phyloP scores from a whole-genome alignment of 441 rosid genomes.

The Eutrema salsugineum region DNA sequence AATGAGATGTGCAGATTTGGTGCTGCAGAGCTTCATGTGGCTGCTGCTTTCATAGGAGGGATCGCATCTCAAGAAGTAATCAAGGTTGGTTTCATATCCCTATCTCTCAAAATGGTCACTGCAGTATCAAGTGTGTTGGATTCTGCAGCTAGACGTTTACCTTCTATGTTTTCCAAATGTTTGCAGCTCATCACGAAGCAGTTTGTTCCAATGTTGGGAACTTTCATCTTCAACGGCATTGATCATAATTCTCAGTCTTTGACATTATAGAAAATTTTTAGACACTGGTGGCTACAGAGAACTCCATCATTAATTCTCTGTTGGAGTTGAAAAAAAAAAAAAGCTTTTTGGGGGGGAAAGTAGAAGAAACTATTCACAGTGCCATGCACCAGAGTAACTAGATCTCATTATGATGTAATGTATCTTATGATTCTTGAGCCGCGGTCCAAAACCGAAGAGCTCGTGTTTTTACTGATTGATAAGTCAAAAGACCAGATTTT shows the following conservation, averaged over 20 bases:
- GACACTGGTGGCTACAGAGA: conserved; percentile 7
- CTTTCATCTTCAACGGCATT: conserved; percentile 82
- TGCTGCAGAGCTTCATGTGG: conserved; percentile 92
- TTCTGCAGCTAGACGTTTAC: not conserved
- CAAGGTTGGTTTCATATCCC: conserved; percentile 53
- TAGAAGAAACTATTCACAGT: not conserved
- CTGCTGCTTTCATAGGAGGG: conserved; percentile 90
- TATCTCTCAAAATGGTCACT: not conserved
- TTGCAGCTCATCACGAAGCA: conserved; percentile 86
- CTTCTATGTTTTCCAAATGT: not conserved
- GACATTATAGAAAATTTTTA: conserved; percentile 40
- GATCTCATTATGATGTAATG: conserved; percentile 1
- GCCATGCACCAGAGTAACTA: conserved; percentile 10
- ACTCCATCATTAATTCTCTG: not conserved
- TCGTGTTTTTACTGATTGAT: not conserved
- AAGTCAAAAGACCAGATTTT: not conserved
- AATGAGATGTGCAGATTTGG: conserved; percentile 93
- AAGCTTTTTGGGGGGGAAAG: not conserved
- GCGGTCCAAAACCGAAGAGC: conserved; percentile 32
- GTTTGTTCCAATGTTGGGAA: conserved; percentile 89
- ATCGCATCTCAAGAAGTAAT: conserved; percentile 93
- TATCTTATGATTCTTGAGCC: conserved; percentile 20
- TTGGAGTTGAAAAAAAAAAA: not conserved
- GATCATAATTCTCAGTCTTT: conserved; percentile 87
- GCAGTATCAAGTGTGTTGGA: not conserved